Evolutionary conservation across 1,284 basidiomycete genomes (phyloP).

Genomic region (Cutaneotrichosporon sp.): DNA sequence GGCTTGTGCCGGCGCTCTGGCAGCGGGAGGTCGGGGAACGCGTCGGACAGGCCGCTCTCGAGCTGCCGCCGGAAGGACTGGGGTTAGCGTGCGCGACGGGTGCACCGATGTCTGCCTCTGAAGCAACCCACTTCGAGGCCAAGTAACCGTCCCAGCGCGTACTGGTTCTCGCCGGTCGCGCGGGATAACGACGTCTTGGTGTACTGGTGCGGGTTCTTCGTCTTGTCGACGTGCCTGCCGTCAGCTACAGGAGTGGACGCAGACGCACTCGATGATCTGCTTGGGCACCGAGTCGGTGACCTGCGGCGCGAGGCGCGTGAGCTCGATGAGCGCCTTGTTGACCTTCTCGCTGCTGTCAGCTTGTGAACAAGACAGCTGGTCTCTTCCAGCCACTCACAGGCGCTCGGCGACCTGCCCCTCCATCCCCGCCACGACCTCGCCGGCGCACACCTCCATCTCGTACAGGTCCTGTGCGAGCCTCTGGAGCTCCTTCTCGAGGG

Average conservation of each 20-base stretch:
- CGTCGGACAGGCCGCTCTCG: constrained; percentile 29
- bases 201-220: constrained; percentile 42
- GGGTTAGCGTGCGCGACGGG: constrained; percentile 7
- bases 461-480: constrained; percentile 46
- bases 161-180: constrained; percentile 50
- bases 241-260: constrained; percentile 8
- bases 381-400: constrained; percentile 31
- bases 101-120: neutral
- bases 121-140: constrained; percentile 44
- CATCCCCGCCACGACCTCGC: constrained; percentile 42
- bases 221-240: constrained; percentile 31
- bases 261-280: constrained; percentile 44
- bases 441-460: constrained; percentile 51
- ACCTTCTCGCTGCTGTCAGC: constrained; percentile 33
- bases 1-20: constrained; percentile 42
- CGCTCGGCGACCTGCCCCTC: constrained; percentile 42
- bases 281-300: constrained; percentile 45
- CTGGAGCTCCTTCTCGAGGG: constrained; percentile 39
- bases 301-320: constrained; percentile 32
- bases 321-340: constrained; percentile 33
- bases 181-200: constrained; percentile 40
- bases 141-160: constrained; percentile 44
- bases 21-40: constrained; percentile 43
- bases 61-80: constrained; percentile 47
- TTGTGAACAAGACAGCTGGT: neutral